phyloP scores from a whole-genome alignment of 2,329 filamentous ascomycete species.

The Ceratocystis harringtonii region DNA sequence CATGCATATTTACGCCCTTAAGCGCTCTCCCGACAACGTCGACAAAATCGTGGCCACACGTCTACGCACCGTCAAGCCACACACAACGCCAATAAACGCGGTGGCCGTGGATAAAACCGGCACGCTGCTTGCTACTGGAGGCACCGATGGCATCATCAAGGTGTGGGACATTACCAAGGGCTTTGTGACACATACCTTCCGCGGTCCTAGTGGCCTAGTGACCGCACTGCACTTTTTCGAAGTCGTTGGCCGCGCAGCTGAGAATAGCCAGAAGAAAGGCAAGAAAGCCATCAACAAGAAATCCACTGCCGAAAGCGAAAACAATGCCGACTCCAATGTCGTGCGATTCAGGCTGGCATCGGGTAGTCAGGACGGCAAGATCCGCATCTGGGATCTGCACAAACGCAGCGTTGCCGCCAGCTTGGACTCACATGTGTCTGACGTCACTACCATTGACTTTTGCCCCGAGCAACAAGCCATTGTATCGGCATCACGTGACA shows the following conservation, averaged over 20 bases:
- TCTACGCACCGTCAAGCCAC: constrained; percentile 71
- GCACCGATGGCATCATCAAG: constrained; percentile 85
- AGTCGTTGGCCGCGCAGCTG: constrained; percentile 36
- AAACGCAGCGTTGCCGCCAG: constrained; percentile 63
- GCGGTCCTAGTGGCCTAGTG: constrained; percentile 79
- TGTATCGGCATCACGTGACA: constrained; percentile 77
- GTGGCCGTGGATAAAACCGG: constrained; percentile 68
- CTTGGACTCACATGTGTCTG: constrained; percentile 84
- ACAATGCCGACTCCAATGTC: constrained; percentile 26
- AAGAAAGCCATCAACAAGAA: constrained; percentile 21
- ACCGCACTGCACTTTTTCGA: constrained; percentile 90
- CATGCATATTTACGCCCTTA: constrained; percentile 77
- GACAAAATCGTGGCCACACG: constrained; percentile 48
- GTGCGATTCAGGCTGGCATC: constrained; percentile 66
- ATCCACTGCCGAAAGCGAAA: constrained; percentile 23
- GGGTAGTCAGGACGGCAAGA: constrained; percentile 84
- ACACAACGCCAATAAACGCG: constrained; percentile 77
- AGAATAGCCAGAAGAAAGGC: constrained; percentile 27
- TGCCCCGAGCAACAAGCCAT: constrained; percentile 58
- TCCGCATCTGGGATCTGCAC: constrained; percentile 82
- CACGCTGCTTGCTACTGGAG: constrained; percentile 80
- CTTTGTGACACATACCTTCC: constrained; percentile 88
- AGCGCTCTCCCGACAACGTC: constrained; percentile 39
- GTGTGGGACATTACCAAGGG: constrained; percentile 90
- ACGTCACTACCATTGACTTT: constrained; percentile 78